Evolutionary conservation across 192 early-diverging fungal species (phyloP), one percentile per base, ranked within the genome.

Genomic region (Coemansia sp.): DNA sequence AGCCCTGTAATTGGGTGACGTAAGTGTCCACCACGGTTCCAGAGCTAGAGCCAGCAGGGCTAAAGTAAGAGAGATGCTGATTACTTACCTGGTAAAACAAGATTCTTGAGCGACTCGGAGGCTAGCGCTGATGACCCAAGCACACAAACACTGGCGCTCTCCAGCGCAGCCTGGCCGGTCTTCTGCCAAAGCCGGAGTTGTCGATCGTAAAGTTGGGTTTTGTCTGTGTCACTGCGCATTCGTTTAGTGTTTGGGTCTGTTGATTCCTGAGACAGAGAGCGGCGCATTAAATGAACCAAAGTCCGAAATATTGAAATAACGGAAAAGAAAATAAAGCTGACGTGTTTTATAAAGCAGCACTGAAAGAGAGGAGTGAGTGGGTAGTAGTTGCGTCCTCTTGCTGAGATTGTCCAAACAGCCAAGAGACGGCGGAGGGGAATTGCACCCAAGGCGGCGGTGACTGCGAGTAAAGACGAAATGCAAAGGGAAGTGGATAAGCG

Each of bases 41-140:
- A n/a, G n/a, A n/a, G n/a, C n/a, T n/a, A n/a, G n/a, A n/a, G n/a
- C n/a, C n/a, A n/a, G n/a, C n/a, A n/a, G n/a, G n/a, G n/a, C n/a
- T n/a, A n/a, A n/a, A n/a, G n/a, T n/a, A n/a, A n/a, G 40, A n/a
- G 14, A 10, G 33, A 34, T 34, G 14, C 25, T 25, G 34, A 10
- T 53, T 7, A 10, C 61, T 48, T 84, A 91, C 96, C 97, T 70
- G 97, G 95, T 54, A 99, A 83, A 50, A 98, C 87, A 27, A 99
- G 83, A 68, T 99, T 96, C 72, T 99, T 99, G 41, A 99, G 82
- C 25, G 88, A 84, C 71, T 99, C 97, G 34, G 92, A 88, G 3
- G 92, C 95, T 15, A 88, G 87, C 1, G 92, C 89, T 14, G 89
- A 86, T 23, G 85, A 94, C 64, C 94, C 90, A 47, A 99, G 59